Evolutionary conservation across 768 basidiomycete species (phyloP).

Genomic region (Tylopilus plumbeoviolaceoides): DNA sequence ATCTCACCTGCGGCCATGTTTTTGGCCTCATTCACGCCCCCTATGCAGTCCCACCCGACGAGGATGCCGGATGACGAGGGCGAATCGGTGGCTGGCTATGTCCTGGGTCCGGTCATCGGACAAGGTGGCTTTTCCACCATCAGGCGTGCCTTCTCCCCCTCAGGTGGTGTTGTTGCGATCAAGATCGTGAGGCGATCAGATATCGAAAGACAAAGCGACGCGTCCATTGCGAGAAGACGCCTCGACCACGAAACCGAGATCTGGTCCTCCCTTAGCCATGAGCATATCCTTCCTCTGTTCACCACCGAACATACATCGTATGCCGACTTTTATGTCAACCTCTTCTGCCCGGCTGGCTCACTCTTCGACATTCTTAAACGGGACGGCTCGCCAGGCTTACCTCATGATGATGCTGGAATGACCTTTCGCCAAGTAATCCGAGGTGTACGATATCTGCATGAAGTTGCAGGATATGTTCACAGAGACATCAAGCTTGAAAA

Average conservation of each 20-base stretch:
- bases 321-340: constrained; percentile 78
- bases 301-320: constrained; percentile 51
- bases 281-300: constrained; percentile 85
- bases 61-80: constrained; percentile 63
- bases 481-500: constrained; percentile 98
- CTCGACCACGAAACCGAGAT: constrained; percentile 67
- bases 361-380: constrained; percentile 79
- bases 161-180: constrained; percentile 72
- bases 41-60: constrained; percentile 29
- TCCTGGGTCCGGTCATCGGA: constrained; percentile 71
- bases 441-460: constrained; percentile 80
- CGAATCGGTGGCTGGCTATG: constrained; percentile 63
- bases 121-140: constrained; percentile 82
- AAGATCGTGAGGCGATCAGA: constrained; percentile 73
- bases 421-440: constrained; percentile 85
- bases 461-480: constrained; percentile 74
- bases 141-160: constrained; percentile 57
- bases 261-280: constrained; percentile 77
- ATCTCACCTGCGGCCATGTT: constrained; percentile 74
- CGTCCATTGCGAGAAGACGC: constrained; percentile 45
- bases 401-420: constrained; percentile 76
- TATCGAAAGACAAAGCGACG: constrained; percentile 47
- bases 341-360: constrained; percentile 80
- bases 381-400: constrained; percentile 62
- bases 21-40: constrained; percentile 57